Base-by-base conservation (phyloP, 2,329 filamentous ascomycete genomes). In the Fusarium nelsonii region DNA sequence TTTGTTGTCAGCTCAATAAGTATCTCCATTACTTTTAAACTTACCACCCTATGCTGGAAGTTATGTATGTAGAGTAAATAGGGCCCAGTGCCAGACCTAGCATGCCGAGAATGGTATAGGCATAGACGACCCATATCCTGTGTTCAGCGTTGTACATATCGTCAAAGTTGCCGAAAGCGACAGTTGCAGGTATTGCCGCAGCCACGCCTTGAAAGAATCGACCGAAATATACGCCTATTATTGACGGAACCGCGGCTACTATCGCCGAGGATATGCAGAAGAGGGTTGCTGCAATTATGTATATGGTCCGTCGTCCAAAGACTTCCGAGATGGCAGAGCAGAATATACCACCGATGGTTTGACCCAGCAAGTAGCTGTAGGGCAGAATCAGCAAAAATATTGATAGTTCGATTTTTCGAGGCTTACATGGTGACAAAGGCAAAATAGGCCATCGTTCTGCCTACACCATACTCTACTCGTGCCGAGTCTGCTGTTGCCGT, bases 41-140 rank as follows among this genome's bases (percentile, higher is more conserved):
- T 37, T 30, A 55, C 59, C 59, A 63, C 8, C 59, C 58, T 33
- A 63, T 63, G 1, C 58, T 63, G 1, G 59, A 43, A 1, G 48
- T 63, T 2, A 63, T 37, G 6, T 62, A 63, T 5, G 58, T 37
- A 0, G 59, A 46, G 18, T 63, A 63, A 0, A 63, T 63, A 18
- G 59, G 59, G 0, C 59, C 59, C 1, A 63, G 11, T 3, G 16
- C 57, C 4, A 63, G 8, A 0, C 59, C 59, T 2, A 63, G 14
- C 59, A 63, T 63, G 28, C 59, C 58, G 0, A 62, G 58, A 10
- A 55, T 48, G 5, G 59, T 63, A 28, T 63, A 63, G 0, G 48
- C 4, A 3, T 62, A 63, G 12, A 63, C 58, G 3, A 62, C 59
- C 59, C 58, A 63, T 9, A 63, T 63, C 2, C 59, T 55, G 11